Evolutionary conservation across 1,139 yeast genomes (phyloP), one percentile per base, ranked within the genome.

Genomic region (Debaryomyces psychrophilus): DNA sequence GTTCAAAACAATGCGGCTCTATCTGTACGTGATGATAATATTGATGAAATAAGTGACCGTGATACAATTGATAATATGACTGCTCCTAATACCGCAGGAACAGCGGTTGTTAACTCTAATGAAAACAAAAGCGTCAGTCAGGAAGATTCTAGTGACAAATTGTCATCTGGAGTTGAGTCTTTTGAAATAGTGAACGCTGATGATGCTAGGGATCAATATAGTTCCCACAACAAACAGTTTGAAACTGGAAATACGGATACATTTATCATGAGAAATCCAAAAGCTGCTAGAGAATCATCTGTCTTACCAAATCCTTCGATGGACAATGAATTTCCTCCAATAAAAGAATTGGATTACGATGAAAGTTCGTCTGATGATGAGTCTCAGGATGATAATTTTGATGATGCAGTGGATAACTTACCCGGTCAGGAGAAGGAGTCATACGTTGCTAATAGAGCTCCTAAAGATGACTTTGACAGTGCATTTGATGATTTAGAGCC

Each of bases 1-100:
- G 95, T 90, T 15, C 95, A 88, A 58, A 90, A 90, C 66, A 90
- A 92, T 62, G 90, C 97, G 2, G 92, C 97, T 0, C 80, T 84
- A 64, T 88, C 96, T 20, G 96, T 87, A 8, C 82, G 95, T 49
- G 93, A 87, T 51, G 95, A 87, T 57, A 74, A 75, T 50, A 69
- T 75, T 43, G 81, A 81, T 39, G 88, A 83, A 48, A 72, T 78
- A 6, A 81, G 87, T 44, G 81, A 81, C 44, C 79, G 84, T 29
- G 85, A 79, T 27, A 81, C 87, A 2, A 77, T 84, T 59, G 75
- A 62, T 15, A 62, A 64, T 40, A 60, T 57, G 44, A 44, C 53
- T 41, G 50, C 47, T 25, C 59, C 59, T 41, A 59, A 53, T 41
- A 52, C 58, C 31, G 47, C 59, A n/a, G 61, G 58, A 27, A 51